These are phyloP conservation scores for Colletotrichum tanaceti DNA, from an alignment of 2,329 filamentous ascomycete genomes.

Conservation along the genomic window DNA sequence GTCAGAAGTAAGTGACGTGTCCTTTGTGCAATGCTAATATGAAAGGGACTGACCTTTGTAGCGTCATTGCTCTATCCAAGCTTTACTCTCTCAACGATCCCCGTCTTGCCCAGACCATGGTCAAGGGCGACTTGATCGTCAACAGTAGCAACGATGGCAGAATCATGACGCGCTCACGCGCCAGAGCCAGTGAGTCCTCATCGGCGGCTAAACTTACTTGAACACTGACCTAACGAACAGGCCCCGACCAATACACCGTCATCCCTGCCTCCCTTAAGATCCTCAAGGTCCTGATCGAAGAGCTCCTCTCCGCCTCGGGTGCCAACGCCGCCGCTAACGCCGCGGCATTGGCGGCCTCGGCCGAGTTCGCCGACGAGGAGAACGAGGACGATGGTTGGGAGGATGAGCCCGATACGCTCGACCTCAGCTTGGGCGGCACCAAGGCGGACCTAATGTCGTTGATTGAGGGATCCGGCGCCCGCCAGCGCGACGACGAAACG, in stretches of 20 bases:
- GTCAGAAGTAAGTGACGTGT: conserved; percentile 80
- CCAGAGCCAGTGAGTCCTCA: conserved; percentile 75
- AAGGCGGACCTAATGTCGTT: conserved; percentile 86
- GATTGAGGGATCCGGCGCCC: conserved; percentile 67
- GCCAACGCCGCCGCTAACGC: conserved; percentile 69
- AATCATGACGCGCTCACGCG: conserved; percentile 94
- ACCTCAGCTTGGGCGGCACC: conserved; percentile 76
- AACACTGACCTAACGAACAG: conserved; percentile 55
- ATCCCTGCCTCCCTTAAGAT: conserved; percentile 94
- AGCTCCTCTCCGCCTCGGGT: conserved; percentile 85
- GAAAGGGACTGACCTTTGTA: conserved; percentile 51
- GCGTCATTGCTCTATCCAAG: conserved; percentile 91
- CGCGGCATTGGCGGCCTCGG: conserved; percentile 67
- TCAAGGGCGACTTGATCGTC: conserved; percentile 92
- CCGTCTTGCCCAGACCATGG: conserved; percentile 80
- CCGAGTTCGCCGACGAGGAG: conserved; percentile 67
- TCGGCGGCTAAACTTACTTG: not conserved
- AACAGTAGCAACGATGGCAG: conserved; percentile 73
- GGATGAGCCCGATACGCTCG: conserved; percentile 80
- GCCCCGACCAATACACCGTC: conserved; percentile 89
- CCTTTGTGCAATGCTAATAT: not conserved
- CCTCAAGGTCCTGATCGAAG: conserved; percentile 93
- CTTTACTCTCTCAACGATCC: conserved; percentile 88
- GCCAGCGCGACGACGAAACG: conserved; percentile 89
- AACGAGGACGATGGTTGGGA: conserved; percentile 90